Percentiles rank a stretch among this genome's conserved stretches.
phyloP scores from a whole-genome alignment of 148 eudicot genomes.

The Chenopodium berlandieri region DNA sequence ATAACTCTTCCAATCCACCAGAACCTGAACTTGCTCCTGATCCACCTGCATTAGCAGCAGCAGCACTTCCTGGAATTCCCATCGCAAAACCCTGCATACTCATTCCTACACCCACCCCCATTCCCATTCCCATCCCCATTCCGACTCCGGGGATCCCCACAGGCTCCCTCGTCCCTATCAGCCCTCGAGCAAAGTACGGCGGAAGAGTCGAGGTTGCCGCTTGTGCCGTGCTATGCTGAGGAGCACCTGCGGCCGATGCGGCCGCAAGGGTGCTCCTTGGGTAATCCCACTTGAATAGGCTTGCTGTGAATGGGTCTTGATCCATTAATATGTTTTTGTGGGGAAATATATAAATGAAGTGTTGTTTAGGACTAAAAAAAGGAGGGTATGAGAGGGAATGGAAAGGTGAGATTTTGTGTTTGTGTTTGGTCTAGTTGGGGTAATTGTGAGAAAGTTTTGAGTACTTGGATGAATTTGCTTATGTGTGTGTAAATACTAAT shows the following conservation, averaged over 20 bases:
- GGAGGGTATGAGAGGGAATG: constrained; percentile 17
- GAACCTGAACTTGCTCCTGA: constrained; percentile 5
- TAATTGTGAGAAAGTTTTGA: constrained; percentile 13
- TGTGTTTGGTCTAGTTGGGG: constrained; percentile 33
- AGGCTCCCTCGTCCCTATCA: constrained; percentile 23
- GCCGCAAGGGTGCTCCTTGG: constrained; percentile 21
- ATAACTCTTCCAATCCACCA: constrained; percentile 72
- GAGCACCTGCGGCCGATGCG: constrained; percentile 18
- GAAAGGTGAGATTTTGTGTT: constrained; percentile 8
- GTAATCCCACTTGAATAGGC: constrained; percentile 76
- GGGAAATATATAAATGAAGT: no score
- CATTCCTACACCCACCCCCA: constrained; percentile 24
- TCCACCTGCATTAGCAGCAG: neutral
- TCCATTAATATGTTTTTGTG: constrained; percentile 45
- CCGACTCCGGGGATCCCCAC: constrained; percentile 7
- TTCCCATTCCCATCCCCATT: neutral
- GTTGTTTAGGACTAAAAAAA: no score
- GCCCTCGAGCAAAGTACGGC: constrained; percentile 22
- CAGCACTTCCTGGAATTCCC: constrained; percentile 11
- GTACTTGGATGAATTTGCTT: neutral
- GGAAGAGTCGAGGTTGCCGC: constrained; percentile 16
- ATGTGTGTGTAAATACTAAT: neutral
- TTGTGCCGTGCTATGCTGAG: constrained; percentile 19
- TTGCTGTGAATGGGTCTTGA: constrained; percentile 67
- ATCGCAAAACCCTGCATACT: constrained; percentile 19